These are phyloP conservation scores for Oryza officinalis DNA, from an alignment of 176 grass and related monocot species.

Conservation along the genomic window DNA sequence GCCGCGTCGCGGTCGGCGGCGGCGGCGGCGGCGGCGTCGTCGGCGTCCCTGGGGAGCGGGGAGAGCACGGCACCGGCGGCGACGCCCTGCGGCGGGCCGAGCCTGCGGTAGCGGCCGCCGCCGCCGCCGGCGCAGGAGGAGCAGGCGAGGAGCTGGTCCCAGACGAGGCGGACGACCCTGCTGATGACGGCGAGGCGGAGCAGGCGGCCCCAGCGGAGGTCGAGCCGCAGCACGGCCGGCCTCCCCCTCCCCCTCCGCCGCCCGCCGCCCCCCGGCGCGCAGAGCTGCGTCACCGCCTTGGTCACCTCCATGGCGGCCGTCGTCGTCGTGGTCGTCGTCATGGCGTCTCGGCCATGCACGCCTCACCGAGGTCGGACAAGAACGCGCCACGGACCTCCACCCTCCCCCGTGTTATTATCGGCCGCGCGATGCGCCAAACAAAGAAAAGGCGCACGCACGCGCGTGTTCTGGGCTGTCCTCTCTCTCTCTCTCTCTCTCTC, in stretches of 20 bases:
- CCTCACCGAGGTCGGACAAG: not conserved
- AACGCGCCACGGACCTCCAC: not conserved
- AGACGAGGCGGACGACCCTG: constrained; percentile 68
- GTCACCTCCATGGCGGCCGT: constrained; percentile 22
- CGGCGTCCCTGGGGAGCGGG: constrained; percentile 27
- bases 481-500: not conserved
- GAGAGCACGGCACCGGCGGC: not conserved
- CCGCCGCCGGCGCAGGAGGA: constrained; percentile 46
- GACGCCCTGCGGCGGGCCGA: constrained; percentile 23
- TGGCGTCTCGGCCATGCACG: constrained; percentile 18
- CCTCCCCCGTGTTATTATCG: not conserved
- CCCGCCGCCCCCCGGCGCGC: not conserved
- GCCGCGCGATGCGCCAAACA: not conserved
- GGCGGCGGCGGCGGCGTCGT: not conserved
- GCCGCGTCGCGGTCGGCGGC: not conserved
- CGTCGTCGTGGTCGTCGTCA: not conserved
- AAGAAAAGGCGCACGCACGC: not conserved
- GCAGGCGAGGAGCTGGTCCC: constrained; percentile 65
- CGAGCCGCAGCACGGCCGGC: constrained; percentile 33
- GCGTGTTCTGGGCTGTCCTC: not conserved
- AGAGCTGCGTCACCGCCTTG: constrained; percentile 43
- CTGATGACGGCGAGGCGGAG: constrained; percentile 62
- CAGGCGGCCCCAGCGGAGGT: constrained; percentile 64
- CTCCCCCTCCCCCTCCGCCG: not conserved
- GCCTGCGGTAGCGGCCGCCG: constrained; percentile 48